phyloP scores from a whole-genome alignment of 768 basidiomycete genomes.

The Naganishia randhawae region DNA sequence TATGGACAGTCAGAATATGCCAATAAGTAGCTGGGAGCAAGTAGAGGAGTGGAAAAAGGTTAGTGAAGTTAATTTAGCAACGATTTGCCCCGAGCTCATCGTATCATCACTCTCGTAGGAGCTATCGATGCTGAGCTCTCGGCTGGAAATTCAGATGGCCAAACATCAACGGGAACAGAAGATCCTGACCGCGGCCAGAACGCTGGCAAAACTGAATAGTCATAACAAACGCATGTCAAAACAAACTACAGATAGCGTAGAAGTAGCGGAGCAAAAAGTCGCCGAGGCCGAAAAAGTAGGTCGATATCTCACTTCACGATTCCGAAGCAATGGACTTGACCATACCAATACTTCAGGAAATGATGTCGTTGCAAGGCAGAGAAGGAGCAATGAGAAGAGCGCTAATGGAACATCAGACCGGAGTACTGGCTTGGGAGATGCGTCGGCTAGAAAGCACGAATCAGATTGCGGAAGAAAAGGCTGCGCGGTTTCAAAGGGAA shows the following conservation, averaged over 20 bases:
- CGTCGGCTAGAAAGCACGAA: conserved; percentile 38
- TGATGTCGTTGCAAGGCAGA: conserved; percentile 44
- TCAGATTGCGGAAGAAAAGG: conserved; percentile 18
- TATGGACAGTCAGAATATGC: conserved; percentile 79
- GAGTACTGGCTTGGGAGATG: conserved; percentile 51
- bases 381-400: conserved; percentile 43
- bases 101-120: conserved; percentile 32
- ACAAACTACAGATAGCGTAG: conserved; percentile 50
- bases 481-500: conserved; percentile 14
- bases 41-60: conserved; percentile 65
- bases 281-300: conserved; percentile 50
- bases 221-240: conserved; percentile 51
- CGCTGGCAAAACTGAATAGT: conserved; percentile 49
- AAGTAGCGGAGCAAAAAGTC: conserved; percentile 49
- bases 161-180: conserved; percentile 51
- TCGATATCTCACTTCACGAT: background rate
- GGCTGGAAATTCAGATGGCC: conserved; percentile 41
- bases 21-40: conserved; percentile 70
- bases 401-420: conserved; percentile 51
- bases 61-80: conserved; percentile 50
- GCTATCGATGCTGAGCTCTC: conserved; percentile 41
- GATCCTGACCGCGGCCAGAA: conserved; percentile 51
- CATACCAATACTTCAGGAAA: conserved; percentile 38
- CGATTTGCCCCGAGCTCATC: conserved; percentile 7
- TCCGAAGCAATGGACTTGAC: background rate